Conservation (phyloP, 1,284 basidiomycete genomes). For the Taiwanofungus camphoratus region DNA sequence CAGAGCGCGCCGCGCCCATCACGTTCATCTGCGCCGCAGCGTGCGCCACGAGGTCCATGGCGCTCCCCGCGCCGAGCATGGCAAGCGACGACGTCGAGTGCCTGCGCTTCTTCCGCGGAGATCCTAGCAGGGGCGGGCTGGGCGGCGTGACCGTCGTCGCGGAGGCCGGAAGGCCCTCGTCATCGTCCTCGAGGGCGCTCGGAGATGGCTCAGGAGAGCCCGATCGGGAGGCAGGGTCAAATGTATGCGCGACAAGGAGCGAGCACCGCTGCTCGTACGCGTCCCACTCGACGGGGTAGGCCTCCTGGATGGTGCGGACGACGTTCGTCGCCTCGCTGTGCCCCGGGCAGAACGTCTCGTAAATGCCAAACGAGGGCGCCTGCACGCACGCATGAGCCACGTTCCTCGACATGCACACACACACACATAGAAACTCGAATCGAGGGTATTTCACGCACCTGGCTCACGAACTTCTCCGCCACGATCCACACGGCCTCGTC, state of each 20-base stretch:
- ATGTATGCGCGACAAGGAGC: slow-evolving; percentile 17
- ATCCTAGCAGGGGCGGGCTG: slow-evolving; percentile 1
- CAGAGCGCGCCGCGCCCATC: slow-evolving; percentile 3
- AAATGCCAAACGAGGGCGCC: slow-evolving; percentile 71
- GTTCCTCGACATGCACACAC: neutral
- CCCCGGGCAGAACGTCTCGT: slow-evolving; percentile 80
- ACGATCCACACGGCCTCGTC: slow-evolving; percentile 23
- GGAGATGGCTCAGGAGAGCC: slow-evolving; percentile 5
- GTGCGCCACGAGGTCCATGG: neutral
- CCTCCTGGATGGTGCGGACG: slow-evolving; percentile 57
- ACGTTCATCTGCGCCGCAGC: neutral
- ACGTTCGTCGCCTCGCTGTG: slow-evolving; percentile 77
- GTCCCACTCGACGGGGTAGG: slow-evolving; percentile 69
- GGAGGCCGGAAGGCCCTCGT: slow-evolving; percentile 6
- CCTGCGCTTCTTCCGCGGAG: slow-evolving; percentile 13
- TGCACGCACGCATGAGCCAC: slow-evolving; percentile 26
- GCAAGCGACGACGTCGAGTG: slow-evolving; percentile 19
- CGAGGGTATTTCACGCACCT: slow-evolving; percentile 23
- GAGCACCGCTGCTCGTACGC: slow-evolving; percentile 70
- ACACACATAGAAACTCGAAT: slow-evolving; percentile 1
- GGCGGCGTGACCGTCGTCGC: slow-evolving; percentile 4
- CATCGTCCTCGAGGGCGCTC: slow-evolving; percentile 2
- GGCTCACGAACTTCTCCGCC: slow-evolving; percentile 20
- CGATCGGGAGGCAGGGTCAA: slow-evolving; percentile 7
- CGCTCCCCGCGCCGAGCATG: slow-evolving; percentile 3